Percentiles rank a stretch among this genome's conserved stretches.
phyloP scores from a whole-genome alignment of 805 yeast species.

The Candida sanyiensis region DNA sequence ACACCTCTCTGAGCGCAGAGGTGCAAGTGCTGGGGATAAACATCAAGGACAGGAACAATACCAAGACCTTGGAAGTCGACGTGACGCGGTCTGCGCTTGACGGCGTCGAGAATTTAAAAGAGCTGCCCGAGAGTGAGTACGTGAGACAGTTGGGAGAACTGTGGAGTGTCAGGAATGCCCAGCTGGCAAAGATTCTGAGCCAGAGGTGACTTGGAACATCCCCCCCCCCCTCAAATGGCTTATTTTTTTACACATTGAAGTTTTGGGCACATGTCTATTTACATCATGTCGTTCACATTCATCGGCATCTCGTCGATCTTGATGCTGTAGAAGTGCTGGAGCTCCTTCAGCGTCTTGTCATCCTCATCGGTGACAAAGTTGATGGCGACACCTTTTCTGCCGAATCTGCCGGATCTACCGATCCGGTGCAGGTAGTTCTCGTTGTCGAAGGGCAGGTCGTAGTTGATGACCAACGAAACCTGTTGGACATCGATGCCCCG shows the following conservation, averaged over 20 bases:
- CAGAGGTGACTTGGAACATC: no score
- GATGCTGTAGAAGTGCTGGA: constrained; percentile 68
- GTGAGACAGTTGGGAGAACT: constrained; percentile 18
- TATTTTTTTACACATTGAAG: background rate
- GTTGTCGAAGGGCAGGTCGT: constrained; percentile 86
- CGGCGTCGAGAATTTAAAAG: constrained; percentile 6
- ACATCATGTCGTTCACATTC: constrained; percentile 48
- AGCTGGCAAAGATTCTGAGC: constrained; percentile 13
- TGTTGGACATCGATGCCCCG: constrained; percentile 99
- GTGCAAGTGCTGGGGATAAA: constrained; percentile 16
- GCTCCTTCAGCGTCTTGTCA: constrained; percentile 62
- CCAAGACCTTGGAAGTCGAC: constrained; percentile 22
- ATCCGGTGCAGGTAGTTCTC: constrained; percentile 97
- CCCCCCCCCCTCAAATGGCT: no score
- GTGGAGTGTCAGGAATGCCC: constrained; percentile 18
- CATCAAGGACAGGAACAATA: constrained; percentile 21
- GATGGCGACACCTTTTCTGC: constrained; percentile 97
- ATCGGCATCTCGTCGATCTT: constrained; percentile 77
- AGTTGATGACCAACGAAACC: constrained; percentile 91
- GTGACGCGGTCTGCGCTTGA: constrained; percentile 16
- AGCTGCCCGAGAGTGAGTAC: constrained; percentile 12
- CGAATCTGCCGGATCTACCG: constrained; percentile 91
- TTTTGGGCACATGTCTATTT: constrained; percentile 4
- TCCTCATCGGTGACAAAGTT: constrained; percentile 86
- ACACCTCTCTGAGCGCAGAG: constrained; percentile 16